These are phyloP conservation scores for Gillenia trifoliata DNA, from an alignment of 306 rosid genomes.

Conservation along the genomic window DNA sequence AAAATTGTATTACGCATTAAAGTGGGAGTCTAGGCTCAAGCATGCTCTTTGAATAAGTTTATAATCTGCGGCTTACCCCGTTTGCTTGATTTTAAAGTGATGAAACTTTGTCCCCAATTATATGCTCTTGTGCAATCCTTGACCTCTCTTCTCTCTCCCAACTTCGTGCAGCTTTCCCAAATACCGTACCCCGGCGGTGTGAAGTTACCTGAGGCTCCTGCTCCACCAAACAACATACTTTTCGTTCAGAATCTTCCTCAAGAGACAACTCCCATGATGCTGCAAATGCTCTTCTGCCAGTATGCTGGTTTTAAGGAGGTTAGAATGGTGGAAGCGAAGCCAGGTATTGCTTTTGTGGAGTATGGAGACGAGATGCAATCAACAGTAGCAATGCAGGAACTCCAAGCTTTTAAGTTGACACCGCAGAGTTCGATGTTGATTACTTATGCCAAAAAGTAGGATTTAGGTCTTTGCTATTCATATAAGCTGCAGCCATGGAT, in stretches of 20 bases:
- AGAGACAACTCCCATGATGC: constrained; percentile 90
- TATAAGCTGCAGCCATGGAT: constrained; percentile 10
- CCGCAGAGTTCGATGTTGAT: constrained; percentile 92
- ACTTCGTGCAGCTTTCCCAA: constrained; percentile 52
- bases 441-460: constrained; percentile 89
- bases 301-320: constrained; percentile 94
- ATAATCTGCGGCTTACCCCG: neutral
- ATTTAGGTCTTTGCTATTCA: constrained; percentile 12
- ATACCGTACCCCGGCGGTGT: constrained; percentile 84
- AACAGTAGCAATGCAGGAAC: constrained; percentile 84
- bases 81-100: neutral
- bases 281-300: constrained; percentile 96
- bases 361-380: constrained; percentile 87
- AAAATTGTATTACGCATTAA: neutral
- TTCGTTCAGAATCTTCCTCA: constrained; percentile 90
- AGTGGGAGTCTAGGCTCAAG: neutral
- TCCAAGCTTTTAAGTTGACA: constrained; percentile 89
- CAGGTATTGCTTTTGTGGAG: constrained; percentile 97
- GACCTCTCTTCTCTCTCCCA: neutral
- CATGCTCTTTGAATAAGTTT: neutral
- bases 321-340: constrained; percentile 95
- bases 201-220: constrained; percentile 90
- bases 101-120: neutral
- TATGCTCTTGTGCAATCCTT: constrained; percentile 10
- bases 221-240: constrained; percentile 95